Conservation (phyloP, 768 basidiomycete genomes). For the Macrolepiota albuminosa region DNA sequence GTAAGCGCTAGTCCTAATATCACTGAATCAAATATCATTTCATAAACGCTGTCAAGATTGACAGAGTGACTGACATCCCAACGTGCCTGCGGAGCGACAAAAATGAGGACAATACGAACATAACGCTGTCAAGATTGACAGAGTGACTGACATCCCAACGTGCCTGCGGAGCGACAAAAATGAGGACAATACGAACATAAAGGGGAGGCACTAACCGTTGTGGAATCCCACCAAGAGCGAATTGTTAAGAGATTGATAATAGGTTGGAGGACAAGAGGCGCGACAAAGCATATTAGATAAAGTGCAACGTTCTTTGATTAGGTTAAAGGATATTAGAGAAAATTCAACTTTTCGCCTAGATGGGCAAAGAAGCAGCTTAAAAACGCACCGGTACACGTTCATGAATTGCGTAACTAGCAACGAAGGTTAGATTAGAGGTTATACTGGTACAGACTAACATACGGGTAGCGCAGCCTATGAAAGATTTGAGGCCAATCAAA, state of each 20-base stretch:
- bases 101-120: neutral
- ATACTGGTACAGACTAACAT: constrained; percentile 15
- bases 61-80: constrained; percentile 30
- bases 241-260: constrained; percentile 67
- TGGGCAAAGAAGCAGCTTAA: constrained; percentile 2
- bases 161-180: constrained; percentile 24
- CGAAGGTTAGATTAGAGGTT: neutral
- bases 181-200: constrained; percentile 1
- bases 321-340: too few relatives aligned
- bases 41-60: neutral
- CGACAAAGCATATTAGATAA: constrained; percentile 48
- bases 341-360: neutral
- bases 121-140: neutral
- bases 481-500: constrained; percentile 15
- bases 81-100: constrained; percentile 27
- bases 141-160: constrained; percentile 33
- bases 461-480: constrained; percentile 37
- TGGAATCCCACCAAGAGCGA: constrained; percentile 91
- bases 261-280: constrained; percentile 68
- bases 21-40: constrained; percentile 33
- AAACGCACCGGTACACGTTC: constrained; percentile 71
- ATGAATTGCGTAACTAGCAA: constrained; percentile 56
- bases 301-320: constrained; percentile 39
- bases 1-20: constrained; percentile 72
- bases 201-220: constrained; percentile 38